Evolutionary conservation across 768 basidiomycete genomes (phyloP).

Genomic region (Gelatoporia subvermispora): DNA sequence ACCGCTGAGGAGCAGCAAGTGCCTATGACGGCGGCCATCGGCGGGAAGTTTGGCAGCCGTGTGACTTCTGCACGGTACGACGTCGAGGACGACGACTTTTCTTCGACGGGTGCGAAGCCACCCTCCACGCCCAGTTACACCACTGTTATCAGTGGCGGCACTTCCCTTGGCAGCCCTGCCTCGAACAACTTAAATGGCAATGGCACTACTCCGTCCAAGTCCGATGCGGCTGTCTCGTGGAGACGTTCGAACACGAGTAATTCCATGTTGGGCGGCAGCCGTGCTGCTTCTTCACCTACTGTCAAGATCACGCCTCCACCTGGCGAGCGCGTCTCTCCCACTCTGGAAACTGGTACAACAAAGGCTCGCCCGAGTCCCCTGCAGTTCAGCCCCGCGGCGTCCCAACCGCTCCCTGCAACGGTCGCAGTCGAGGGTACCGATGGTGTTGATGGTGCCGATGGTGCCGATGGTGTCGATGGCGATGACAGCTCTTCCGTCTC

Average conservation of each 20-base stretch:
- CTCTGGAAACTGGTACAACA: constrained; percentile 28
- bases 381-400: constrained; percentile 24
- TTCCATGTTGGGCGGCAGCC: constrained; percentile 65
- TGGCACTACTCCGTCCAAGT: constrained; percentile 59
- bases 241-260: constrained; percentile 67
- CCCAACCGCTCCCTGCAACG: constrained; percentile 42
- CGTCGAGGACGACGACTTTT: constrained; percentile 35
- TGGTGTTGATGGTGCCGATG: constrained; percentile 41
- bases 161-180: constrained; percentile 53
- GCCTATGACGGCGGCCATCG: constrained; percentile 78
- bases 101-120: constrained; percentile 20
- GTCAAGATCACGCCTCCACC: constrained; percentile 75
- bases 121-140: constrained; percentile 59
- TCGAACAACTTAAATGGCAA: constrained; percentile 31
- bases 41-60: constrained; percentile 73
- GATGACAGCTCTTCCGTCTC: constrained; percentile 55
- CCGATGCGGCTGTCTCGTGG: constrained; percentile 77
- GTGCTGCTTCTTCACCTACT: constrained; percentile 40
- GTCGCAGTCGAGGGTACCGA: constrained; percentile 46
- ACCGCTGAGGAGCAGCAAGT: constrained; percentile 50
- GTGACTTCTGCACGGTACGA: constrained; percentile 39
- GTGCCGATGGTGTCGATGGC: constrained; percentile 46
- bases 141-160: constrained; percentile 69
- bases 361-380: constrained; percentile 62
- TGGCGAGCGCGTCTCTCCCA: constrained; percentile 51